These are phyloP conservation scores for Eucalyptus polyanthemos DNA, from an alignment of 345 rosid species.

Conservation along the genomic window DNA sequence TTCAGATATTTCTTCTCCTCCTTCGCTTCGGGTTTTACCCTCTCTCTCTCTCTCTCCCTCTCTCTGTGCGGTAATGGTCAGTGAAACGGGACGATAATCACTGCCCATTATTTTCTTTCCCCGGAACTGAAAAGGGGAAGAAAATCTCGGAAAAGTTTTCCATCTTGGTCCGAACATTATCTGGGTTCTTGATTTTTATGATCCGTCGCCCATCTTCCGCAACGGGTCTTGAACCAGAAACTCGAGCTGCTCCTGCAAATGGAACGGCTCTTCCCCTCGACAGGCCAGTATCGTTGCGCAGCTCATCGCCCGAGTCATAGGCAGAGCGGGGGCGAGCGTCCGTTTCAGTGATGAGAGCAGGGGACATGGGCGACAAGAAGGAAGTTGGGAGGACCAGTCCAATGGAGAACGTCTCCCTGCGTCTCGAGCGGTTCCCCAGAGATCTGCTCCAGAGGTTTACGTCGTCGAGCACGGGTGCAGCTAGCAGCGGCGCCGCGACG, in stretches of 20 bases:
- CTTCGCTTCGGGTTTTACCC: neutral
- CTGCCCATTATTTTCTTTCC: neutral
- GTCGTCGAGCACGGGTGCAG: neutral
- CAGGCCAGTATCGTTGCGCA: neutral
- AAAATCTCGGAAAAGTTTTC: neutral
- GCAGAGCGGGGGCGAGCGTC: neutral
- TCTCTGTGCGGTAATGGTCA: neutral
- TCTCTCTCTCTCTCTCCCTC: neutral
- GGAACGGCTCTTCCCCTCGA: neutral
- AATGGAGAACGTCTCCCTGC: neutral
- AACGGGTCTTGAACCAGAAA: neutral
- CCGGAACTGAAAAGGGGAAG: neutral
- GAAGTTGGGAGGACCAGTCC: neutral
- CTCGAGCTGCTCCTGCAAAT: neutral
- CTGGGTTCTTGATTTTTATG: neutral
- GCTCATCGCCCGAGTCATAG: neutral
- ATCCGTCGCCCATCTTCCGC: neutral
- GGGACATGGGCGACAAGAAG: neutral
- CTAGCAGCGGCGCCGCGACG: neutral
- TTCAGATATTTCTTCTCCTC: neutral
- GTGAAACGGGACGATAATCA: neutral
- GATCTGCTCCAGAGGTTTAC: constrained; percentile 69
- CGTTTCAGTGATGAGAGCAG: neutral
- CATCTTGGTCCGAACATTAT: neutral
- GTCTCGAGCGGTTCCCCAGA: neutral